phyloP scores from a whole-genome alignment of 352 stramenopile species.

The Pythium biforme region DNA sequence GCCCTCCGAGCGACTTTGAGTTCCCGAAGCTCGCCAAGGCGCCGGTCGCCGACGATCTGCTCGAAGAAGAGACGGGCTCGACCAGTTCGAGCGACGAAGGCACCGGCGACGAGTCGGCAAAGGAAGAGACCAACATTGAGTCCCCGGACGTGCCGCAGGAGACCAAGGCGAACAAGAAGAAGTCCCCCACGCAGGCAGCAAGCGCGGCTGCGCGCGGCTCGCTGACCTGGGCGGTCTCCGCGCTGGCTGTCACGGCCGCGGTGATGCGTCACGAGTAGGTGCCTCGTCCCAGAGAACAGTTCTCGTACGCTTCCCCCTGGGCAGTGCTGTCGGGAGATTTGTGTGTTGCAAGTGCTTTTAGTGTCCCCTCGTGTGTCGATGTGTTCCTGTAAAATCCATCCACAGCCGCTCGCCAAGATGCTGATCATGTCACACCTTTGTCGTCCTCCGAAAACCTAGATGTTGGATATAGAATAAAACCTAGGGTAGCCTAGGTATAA shows the following conservation, averaged over 20 bases:
- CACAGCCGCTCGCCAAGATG: no score
- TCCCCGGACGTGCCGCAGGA: constrained; percentile 11
- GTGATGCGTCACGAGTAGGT: constrained; percentile 1
- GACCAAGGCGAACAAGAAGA: constrained; percentile 16
- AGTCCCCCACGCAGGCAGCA: constrained; percentile 3
- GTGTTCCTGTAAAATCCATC: no score
- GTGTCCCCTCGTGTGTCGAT: neutral
- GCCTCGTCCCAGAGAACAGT: neutral
- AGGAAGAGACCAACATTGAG: constrained; percentile 18
- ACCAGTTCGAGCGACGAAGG: constrained; percentile 13
- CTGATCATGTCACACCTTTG: no score
- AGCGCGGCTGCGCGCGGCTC: neutral
- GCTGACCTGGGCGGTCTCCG: constrained; percentile 1
- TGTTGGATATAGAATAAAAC: no score
- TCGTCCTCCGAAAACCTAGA: no score
- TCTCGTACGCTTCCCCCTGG: neutral
- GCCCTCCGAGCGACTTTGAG: constrained; percentile 5
- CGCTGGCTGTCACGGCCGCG: neutral
- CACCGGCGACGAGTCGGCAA: neutral
- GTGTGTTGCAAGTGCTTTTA: neutral
- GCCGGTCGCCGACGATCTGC: constrained; percentile 5
- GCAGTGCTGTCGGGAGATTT: neutral
- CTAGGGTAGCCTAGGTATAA: no score
- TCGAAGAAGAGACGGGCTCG: constrained; percentile 6
- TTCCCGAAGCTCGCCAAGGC: constrained; percentile 27